Base-by-base conservation (phyloP, 2,329 filamentous ascomycete species). In the Pseudogymnoascus sp. region DNA sequence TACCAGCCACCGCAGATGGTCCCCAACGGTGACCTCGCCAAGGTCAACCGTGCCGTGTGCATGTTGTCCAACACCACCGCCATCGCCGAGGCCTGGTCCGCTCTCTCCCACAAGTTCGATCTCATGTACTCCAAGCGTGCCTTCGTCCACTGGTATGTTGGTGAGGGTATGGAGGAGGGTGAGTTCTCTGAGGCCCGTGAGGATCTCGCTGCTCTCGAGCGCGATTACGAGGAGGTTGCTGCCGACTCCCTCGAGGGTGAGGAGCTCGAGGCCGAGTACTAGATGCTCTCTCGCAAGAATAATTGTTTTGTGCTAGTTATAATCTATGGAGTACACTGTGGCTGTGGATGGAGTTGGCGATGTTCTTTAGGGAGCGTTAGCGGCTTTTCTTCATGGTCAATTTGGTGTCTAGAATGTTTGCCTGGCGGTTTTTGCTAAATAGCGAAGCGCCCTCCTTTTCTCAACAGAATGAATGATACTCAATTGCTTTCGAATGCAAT, bases 111-210 rank as follows among this genome's bases (percentile, higher is more conserved):
- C 85, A 99, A 99, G 83, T 99, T 99, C 83, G 94, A 99, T 75
- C 91, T 99, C 77, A 99, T 99, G 94, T 97, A 97, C 88, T 95
- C 91, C 78, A 99, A 99, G 89, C 94, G 94, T 83, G 94, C 94
- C 66, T 99, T 99, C 81, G 94, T 99, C 68, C 94, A 99, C 82
- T 99, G 94, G 94, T 99, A 97, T 74, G 94, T 99, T 75, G 94
- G 94, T 82, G 94, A 97, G 84, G 94, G 94, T 87, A 99, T 99
- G 94, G 94, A 99, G 85, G 94, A 99, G 80, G 94, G 94, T 79
- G 94, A 99, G 81, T 99, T 99, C 86, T 96, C 91, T 63, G 94
- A 99, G 84, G 94, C 94, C 68, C 92, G 94, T 78, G 94, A 99
- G 82, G 94, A 99, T 81, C 82, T 99, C 77, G 94, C 94, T 77